Evolutionary conservation across 192 early-diverging fungal genomes (phyloP).

Genomic region (Lunasporangiospora selenospora): DNA sequence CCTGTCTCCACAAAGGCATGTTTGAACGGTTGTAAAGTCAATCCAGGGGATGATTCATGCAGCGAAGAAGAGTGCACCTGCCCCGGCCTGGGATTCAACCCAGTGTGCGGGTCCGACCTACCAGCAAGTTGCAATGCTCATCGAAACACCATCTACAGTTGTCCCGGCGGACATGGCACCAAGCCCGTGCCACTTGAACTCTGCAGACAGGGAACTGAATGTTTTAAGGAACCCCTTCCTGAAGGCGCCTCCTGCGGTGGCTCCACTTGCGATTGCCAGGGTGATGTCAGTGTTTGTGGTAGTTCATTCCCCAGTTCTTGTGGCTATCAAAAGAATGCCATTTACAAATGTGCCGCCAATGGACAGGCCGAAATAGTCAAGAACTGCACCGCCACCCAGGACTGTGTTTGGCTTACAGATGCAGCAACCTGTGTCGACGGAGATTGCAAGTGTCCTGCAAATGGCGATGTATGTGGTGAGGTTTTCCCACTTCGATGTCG

Average conservation of each 20-base stretch:
- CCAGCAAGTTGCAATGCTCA: background rate
- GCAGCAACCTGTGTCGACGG: background rate
- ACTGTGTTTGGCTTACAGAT: background rate
- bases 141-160: background rate
- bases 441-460: constrained; percentile 3
- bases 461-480: background rate
- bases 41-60: constrained; percentile 4
- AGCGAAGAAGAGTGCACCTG: background rate
- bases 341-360: background rate
- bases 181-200: background rate
- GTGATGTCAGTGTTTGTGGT: background rate
- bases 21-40: background rate
- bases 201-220: constrained; percentile 6
- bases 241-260: background rate
- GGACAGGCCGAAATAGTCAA: background rate
- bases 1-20: background rate
- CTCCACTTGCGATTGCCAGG: background rate
- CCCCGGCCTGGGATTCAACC: background rate
- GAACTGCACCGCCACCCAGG: background rate
- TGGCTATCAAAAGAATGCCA: background rate
- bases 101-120: constrained; percentile 3
- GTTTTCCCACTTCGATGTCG: background rate
- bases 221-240: background rate
- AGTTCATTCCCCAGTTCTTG: background rate
- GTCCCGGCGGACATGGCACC: background rate